Evolutionary conservation across 768 basidiomycete species (phyloP).

Genomic region (Suillus cothurnatus): DNA sequence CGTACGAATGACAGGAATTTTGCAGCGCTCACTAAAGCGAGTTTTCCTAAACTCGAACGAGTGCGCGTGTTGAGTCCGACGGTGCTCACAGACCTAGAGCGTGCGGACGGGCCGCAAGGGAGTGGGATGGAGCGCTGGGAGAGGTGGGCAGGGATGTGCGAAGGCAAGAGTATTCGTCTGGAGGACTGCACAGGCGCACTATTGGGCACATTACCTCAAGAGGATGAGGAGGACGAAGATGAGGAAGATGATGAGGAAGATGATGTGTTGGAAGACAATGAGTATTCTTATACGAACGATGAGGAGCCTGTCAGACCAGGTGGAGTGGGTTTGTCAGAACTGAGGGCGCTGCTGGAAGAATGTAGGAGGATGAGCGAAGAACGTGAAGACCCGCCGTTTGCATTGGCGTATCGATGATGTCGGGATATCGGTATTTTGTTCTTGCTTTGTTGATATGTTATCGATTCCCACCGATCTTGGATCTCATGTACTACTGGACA

Average conservation of each 20-base stretch:
- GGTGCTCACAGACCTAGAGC: conserved; percentile 60
- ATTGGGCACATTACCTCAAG: conserved; percentile 47
- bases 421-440: not conserved
- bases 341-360: conserved; percentile 59
- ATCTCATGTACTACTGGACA: not conserved
- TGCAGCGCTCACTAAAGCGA: conserved; percentile 45
- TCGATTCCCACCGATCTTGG: not conserved
- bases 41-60: conserved; percentile 63
- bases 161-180: conserved; percentile 51
- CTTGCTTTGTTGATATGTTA: not conserved
- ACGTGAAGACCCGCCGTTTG: conserved; percentile 28
- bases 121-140: conserved; percentile 58
- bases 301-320: conserved; percentile 25
- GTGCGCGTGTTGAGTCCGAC: conserved; percentile 60
- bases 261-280: conserved; percentile 18
- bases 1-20: conserved; percentile 71
- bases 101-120: conserved; percentile 49
- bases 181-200: conserved; percentile 77
- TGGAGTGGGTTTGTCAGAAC: conserved; percentile 38
- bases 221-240: conserved; percentile 35
- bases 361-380: conserved; percentile 48
- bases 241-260: conserved; percentile 37
- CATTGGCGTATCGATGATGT: conserved; percentile 14
- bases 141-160: conserved; percentile 64
- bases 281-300: conserved; percentile 36